These are phyloP conservation scores for Podila minutissima DNA, from an alignment of 192 early-diverging fungal species.

Conservation along the genomic window DNA sequence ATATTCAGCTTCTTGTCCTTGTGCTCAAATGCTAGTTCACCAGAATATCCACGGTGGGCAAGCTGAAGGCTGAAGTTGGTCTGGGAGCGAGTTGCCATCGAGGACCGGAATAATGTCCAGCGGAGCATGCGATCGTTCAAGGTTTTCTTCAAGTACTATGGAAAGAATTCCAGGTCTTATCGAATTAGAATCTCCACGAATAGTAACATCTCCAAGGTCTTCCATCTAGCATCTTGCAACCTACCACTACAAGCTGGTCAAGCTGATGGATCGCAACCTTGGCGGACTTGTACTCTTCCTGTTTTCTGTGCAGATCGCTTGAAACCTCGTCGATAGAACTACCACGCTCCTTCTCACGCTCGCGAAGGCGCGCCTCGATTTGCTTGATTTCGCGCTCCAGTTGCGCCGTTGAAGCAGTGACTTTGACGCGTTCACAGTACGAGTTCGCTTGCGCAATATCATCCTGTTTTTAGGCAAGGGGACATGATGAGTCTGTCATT, in stretches of 20 bases:
- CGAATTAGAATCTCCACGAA: not conserved
- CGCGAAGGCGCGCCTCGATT: conserved; percentile 57
- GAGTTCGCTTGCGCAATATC: conserved; percentile 60
- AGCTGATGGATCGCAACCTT: conserved; percentile 61
- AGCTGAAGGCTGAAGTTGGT: conserved; percentile 78
- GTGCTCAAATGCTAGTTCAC: conserved; percentile 83
- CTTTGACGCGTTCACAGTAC: conserved; percentile 73
- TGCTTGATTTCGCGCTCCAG: conserved; percentile 73
- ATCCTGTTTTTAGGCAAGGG: conserved; percentile 20
- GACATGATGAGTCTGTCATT: too few species aligned
- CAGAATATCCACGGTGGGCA: conserved; percentile 83
- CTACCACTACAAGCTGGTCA: conserved; percentile 59
- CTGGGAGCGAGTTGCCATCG: conserved; percentile 77
- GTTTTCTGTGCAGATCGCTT: conserved; percentile 57
- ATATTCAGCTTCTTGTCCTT: conserved; percentile 66
- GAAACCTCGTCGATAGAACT: conserved; percentile 70
- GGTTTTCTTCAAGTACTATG: conserved; percentile 60
- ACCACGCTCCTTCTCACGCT: conserved; percentile 65
- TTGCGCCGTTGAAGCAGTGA: conserved; percentile 46
- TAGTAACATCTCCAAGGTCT: not conserved
- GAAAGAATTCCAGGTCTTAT: too few species aligned
- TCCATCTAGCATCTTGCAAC: not conserved
- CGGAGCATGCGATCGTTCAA: conserved; percentile 66
- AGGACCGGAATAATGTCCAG: conserved; percentile 77
- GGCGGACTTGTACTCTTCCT: conserved; percentile 64